Evolutionary conservation across 1,284 basidiomycete genomes (phyloP).

Genomic region (Austroboletus rostrupii): DNA sequence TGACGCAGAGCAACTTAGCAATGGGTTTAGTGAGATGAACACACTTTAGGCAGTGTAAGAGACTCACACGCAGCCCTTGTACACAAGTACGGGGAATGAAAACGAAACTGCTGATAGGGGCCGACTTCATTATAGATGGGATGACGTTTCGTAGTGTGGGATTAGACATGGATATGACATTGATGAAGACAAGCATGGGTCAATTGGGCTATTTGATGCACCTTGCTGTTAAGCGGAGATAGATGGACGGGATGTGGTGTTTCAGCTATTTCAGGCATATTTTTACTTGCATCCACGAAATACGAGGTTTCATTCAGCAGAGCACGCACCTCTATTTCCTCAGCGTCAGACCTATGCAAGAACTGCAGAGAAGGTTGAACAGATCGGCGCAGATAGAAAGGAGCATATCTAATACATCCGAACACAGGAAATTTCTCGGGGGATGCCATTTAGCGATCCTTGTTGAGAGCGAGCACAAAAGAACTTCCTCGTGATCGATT

Average conservation of each 20-base stretch:
- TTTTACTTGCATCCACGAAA: not conserved
- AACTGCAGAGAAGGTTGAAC: not conserved
- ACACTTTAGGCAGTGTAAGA: not conserved
- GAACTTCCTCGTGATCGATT: conserved; percentile 16
- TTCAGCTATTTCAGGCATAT: not conserved
- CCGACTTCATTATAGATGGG: not conserved
- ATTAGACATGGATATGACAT: not conserved
- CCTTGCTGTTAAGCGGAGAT: too few relatives aligned
- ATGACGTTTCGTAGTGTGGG: not conserved
- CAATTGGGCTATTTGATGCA: not conserved
- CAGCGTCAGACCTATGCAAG: not conserved
- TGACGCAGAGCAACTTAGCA: too few relatives aligned
- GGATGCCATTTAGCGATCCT: not conserved
- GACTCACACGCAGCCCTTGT: not conserved
- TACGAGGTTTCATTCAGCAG: not conserved
- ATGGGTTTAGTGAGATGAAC: conserved; percentile 9
- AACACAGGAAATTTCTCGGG: not conserved
- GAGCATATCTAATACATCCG: not conserved
- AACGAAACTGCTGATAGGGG: not conserved
- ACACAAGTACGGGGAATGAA: not conserved
- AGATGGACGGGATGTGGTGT: not conserved
- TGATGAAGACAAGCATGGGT: not conserved
- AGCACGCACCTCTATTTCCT: not conserved
- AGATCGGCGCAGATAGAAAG: not conserved
- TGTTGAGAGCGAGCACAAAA: conserved; percentile 18